Conservation (phyloP, 106 monocot genomes). For the Acanthochlamys bracteata region DNA sequence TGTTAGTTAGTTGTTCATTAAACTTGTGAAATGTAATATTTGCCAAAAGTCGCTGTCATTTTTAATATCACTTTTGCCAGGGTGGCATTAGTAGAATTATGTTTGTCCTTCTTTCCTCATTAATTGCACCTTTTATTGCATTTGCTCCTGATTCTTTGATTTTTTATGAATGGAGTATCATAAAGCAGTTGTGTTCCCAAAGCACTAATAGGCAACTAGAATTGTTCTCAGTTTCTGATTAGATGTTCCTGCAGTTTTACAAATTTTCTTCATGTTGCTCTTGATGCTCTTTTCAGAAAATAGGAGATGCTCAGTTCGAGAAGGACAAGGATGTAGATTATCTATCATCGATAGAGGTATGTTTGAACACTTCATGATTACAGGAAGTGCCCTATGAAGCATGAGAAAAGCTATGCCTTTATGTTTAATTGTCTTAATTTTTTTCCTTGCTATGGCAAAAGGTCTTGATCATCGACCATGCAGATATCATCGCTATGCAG, state of each 20-base stretch:
- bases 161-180: neutral
- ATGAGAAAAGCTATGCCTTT: neutral
- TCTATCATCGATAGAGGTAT: conserved; percentile 94
- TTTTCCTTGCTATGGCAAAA: conserved; percentile 19
- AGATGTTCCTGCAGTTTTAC: neutral
- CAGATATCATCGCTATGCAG: conserved; percentile 95
- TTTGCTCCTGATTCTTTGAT: neutral
- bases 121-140: neutral
- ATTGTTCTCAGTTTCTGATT: neutral
- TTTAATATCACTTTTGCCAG: too few species aligned
- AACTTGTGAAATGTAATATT: too few species aligned
- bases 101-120: too few species aligned
- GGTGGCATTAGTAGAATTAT: too few species aligned
- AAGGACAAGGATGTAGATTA: conserved; percentile 96
- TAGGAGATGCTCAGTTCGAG: conserved; percentile 56
- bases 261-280: neutral
- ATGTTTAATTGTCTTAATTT: neutral
- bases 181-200: neutral
- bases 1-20: too few species aligned
- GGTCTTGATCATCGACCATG: conserved; percentile 92
- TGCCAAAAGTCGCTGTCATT: too few species aligned
- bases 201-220: neutral
- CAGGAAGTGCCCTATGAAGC: neutral
- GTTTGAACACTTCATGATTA: neutral
- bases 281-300: conserved; percentile 45